Conservation (phyloP, 2,329 filamentous ascomycete species). For the Fusarium sp. region DNA sequence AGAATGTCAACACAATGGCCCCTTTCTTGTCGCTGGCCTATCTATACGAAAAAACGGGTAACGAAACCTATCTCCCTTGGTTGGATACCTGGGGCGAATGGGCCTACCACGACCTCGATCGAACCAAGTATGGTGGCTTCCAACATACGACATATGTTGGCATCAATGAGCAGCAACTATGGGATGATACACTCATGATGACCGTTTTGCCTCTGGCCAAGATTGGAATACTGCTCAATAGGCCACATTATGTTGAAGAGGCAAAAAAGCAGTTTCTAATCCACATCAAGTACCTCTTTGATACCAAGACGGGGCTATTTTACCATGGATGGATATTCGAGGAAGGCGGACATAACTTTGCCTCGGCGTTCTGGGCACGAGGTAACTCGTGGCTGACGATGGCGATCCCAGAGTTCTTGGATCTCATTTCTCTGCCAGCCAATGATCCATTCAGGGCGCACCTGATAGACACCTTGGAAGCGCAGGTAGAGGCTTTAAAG, state of each 20-base stretch:
- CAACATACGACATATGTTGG: conserved; percentile 82
- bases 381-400: conserved; percentile 85
- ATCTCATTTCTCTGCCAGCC: conserved; percentile 66
- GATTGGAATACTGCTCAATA: conserved; percentile 79
- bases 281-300: conserved; percentile 85
- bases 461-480: conserved; percentile 66
- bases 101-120: conserved; percentile 83
- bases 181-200: conserved; percentile 92
- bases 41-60: conserved; percentile 80
- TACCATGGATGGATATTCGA: conserved; percentile 89
- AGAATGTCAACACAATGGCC: conserved; percentile 90
- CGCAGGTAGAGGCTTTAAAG: conserved; percentile 70
- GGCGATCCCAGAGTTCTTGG: conserved; percentile 86
- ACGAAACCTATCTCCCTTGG: conserved; percentile 80
- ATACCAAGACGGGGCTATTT: conserved; percentile 79
- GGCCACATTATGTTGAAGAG: conserved; percentile 82
- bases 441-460: conserved; percentile 76
- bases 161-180: conserved; percentile 81
- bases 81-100: conserved; percentile 86
- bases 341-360: conserved; percentile 75
- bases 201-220: conserved; percentile 85
- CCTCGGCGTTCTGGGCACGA: conserved; percentile 70
- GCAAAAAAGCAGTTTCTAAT: conserved; percentile 84
- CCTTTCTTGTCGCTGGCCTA: conserved; percentile 82
- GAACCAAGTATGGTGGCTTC: conserved; percentile 80